Conservation (phyloP, 805 yeast species). For the Zygosaccharomyces rouxii region DNA sequence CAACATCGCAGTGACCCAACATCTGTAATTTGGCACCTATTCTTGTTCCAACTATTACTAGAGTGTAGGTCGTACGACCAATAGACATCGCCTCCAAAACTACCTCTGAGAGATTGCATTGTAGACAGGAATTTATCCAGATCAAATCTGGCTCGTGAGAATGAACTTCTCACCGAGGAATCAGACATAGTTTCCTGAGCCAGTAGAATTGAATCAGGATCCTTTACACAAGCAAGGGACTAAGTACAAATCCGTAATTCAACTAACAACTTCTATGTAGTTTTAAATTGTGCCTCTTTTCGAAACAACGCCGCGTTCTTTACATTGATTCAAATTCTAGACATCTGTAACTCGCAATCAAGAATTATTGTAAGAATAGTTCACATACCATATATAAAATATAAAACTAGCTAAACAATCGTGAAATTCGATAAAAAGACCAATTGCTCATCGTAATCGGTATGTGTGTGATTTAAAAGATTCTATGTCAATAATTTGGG, state of each 20-base stretch:
- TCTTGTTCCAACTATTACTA: slow-evolving; percentile 24
- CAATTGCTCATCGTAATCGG: background rate
- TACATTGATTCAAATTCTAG: background rate
- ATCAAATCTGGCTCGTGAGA: slow-evolving; percentile 6
- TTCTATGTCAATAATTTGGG: background rate
- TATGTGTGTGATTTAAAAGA: background rate
- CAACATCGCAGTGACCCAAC: slow-evolving; percentile 4
- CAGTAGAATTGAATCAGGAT: background rate
- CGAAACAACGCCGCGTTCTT: background rate
- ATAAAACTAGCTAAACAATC: background rate
- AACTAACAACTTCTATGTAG: background rate
- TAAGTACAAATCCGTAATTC: background rate
- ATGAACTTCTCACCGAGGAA: background rate
- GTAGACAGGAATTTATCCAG: slow-evolving; percentile 8
- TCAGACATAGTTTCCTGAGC: slow-evolving; percentile 1
- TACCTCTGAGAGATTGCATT: slow-evolving; percentile 15
- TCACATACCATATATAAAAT: background rate
- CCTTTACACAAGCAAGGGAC: background rate
- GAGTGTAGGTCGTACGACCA: slow-evolving; percentile 23
- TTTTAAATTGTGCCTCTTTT: background rate
- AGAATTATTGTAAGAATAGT: background rate
- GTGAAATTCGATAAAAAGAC: background rate
- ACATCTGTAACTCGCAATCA: background rate
- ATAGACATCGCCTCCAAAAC: slow-evolving; percentile 22
- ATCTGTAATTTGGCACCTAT: slow-evolving; percentile 18